Base-by-base conservation (phyloP, 1,139 yeast genomes). In the Yamadazyma conglobata region DNA sequence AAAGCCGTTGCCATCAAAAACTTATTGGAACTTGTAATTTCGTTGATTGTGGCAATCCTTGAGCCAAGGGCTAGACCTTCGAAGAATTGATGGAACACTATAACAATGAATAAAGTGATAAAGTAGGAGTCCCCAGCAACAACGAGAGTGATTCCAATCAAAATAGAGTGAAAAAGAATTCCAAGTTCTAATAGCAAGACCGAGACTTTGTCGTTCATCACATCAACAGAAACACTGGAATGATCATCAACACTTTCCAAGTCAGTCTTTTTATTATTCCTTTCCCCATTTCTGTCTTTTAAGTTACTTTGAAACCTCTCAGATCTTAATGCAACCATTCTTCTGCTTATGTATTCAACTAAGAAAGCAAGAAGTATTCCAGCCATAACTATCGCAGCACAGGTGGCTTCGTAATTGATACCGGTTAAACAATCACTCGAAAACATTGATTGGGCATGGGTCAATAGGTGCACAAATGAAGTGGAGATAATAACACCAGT, bases 11-110 rank as follows among this genome's bases (percentile, higher is more conserved):
- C 55, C 54, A 50, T 44, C 4, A 38, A 2, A 12, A 38, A 15
- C 27, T 47, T 50, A 6, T 28, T 15, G n/a, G 26, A 33, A 12
- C 8, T 26, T 24, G 10, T 32, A 22, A 9, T 16, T n/a, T 29
- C 27, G 9, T 20, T 17, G 9, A 48, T 17, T 10, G 34, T 45
- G 2, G 50, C 50, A 27, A 54, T 46, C 25, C 70, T 42, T 2
- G 68, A 49, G 4, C 70, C 70, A 29, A 64, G 50, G 0, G 69
- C 70, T 32, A 64, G 47, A 7, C 70, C 70, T 44, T 64, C 70
- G 34, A 64, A 63, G 39, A 61, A 46, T 43, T 64, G 70, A 37
- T 64, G 70, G 49, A 64, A 64, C 2, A 57, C 56, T 16, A 64
- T 53, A 5, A 66, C 70, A 24, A 61, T 51, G 37, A 57, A 62